Evolutionary conservation across 2,329 filamentous ascomycete species (phyloP).

Genomic region (Tolypocladium paradoxum): DNA sequence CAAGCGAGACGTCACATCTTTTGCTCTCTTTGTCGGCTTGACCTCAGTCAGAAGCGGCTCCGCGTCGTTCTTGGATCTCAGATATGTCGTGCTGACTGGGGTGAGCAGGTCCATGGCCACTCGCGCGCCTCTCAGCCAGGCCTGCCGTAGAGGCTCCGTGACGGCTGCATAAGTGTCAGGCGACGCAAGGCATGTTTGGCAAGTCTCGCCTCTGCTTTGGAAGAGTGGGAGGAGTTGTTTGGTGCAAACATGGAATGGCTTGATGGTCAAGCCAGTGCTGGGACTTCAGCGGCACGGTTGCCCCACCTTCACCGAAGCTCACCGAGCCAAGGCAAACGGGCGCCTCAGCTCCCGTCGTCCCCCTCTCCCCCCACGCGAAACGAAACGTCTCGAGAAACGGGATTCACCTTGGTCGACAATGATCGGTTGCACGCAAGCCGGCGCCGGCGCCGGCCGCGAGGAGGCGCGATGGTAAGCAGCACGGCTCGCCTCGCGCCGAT

Average conservation of each 20-base stretch:
- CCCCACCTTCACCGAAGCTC: slow-evolving; percentile 23
- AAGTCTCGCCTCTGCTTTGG: not conserved
- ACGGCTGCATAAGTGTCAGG: not conserved
- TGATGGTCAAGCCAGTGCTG: not conserved
- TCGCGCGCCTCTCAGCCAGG: not conserved
- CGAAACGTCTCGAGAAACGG: not conserved
- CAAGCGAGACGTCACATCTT: slow-evolving; percentile 1
- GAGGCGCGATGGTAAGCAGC: slow-evolving; percentile 23
- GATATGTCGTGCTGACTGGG: slow-evolving; percentile 41
- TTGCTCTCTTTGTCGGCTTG: slow-evolving; percentile 10
- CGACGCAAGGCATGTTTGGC: too few species aligned
- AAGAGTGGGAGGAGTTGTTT: not conserved
- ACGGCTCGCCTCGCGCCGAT: not conserved
- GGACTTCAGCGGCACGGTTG: not conserved
- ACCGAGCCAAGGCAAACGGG: slow-evolving; percentile 11
- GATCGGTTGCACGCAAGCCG: slow-evolving; percentile 12
- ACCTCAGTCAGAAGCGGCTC: slow-evolving; percentile 28
- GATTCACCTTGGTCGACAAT: slow-evolving; percentile 8
- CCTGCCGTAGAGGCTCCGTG: not conserved
- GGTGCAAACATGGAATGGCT: not conserved
- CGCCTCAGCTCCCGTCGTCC: not conserved
- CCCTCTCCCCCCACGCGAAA: not conserved
- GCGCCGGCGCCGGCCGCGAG: slow-evolving; percentile 10
- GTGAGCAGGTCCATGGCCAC: slow-evolving; percentile 44
- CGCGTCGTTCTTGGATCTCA: slow-evolving; percentile 22